Conservation (phyloP, 192 early-diverging fungal genomes). For the Jimgerdemannia lactiflua region DNA sequence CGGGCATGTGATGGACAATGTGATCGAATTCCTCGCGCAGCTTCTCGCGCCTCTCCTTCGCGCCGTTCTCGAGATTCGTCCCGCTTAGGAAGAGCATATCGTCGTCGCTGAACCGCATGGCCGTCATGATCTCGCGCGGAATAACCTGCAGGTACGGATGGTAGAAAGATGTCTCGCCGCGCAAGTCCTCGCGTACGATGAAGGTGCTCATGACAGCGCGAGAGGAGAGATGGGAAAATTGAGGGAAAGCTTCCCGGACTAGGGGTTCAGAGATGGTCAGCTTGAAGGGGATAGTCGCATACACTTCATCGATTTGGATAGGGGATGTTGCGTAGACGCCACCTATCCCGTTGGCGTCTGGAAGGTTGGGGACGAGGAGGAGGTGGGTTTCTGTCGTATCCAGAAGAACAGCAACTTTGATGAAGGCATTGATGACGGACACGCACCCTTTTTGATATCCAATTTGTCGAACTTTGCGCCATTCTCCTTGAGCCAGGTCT, state of each 20-base stretch:
- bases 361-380: neutral
- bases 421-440: neutral
- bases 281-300: constrained; percentile 49
- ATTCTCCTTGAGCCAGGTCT: constrained; percentile 38
- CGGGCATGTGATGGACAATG: constrained; percentile 25
- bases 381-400: neutral
- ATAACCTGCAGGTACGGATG: constrained; percentile 59
- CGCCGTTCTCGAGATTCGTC: constrained; percentile 51
- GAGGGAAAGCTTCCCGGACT: constrained; percentile 28
- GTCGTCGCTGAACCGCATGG: constrained; percentile 43
- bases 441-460: constrained; percentile 22
- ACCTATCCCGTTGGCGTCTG: constrained; percentile 34
- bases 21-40: constrained; percentile 31
- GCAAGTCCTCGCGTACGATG: constrained; percentile 44
- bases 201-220: constrained; percentile 49
- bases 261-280: constrained; percentile 45
- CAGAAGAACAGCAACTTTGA: neutral
- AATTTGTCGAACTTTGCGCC: constrained; percentile 31
- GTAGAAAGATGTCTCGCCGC: constrained; percentile 45
- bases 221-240: constrained; percentile 15
- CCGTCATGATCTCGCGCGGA: constrained; percentile 49
- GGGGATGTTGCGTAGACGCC: constrained; percentile 42
- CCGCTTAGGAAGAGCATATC: constrained; percentile 45
- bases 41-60: constrained; percentile 32
- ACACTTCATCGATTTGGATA: constrained; percentile 38